Conservation (phyloP, 1,139 yeast genomes). For the Hanseniaspora gamundiae region DNA sequence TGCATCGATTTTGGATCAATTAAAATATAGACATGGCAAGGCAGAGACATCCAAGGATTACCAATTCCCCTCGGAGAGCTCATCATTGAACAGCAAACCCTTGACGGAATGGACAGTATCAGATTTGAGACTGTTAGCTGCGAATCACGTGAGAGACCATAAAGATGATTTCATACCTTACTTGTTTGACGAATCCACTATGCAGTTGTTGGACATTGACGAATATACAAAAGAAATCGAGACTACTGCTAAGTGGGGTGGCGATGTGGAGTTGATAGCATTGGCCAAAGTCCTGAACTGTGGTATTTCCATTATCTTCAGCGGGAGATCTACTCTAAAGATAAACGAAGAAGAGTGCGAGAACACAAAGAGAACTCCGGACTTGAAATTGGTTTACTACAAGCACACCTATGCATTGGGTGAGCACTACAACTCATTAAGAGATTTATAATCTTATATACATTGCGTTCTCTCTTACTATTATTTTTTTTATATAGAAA, state of each 20-base stretch:
- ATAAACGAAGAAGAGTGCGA: conserved; percentile 38
- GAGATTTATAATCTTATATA: conserved; percentile 29
- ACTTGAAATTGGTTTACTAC: conserved; percentile 64
- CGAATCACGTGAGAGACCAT: conserved; percentile 48
- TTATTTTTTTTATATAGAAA: background rate
- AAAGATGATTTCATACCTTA: conserved; percentile 71
- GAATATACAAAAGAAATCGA: conserved; percentile 61
- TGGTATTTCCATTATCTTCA: conserved; percentile 64
- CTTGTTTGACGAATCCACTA: conserved; percentile 63
- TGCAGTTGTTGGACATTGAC: conserved; percentile 48
- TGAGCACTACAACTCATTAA: conserved; percentile 84
- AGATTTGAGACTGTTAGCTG: conserved; percentile 53
- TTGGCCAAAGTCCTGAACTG: conserved; percentile 54
- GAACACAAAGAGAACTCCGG: conserved; percentile 29
- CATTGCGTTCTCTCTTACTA: background rate
- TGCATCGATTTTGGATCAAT: conserved; percentile 74
- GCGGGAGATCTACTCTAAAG: conserved; percentile 52
- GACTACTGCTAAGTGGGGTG: conserved; percentile 87
- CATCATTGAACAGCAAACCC: background rate
- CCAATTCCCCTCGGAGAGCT: conserved; percentile 10
- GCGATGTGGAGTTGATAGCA: conserved; percentile 84
- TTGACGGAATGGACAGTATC: conserved; percentile 24
- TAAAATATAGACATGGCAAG: conserved; percentile 37
- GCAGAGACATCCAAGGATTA: conserved; percentile 12
- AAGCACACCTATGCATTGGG: conserved; percentile 83